Base-by-base conservation (phyloP, 257 asterid species). In the Lavandula angustifolia region DNA sequence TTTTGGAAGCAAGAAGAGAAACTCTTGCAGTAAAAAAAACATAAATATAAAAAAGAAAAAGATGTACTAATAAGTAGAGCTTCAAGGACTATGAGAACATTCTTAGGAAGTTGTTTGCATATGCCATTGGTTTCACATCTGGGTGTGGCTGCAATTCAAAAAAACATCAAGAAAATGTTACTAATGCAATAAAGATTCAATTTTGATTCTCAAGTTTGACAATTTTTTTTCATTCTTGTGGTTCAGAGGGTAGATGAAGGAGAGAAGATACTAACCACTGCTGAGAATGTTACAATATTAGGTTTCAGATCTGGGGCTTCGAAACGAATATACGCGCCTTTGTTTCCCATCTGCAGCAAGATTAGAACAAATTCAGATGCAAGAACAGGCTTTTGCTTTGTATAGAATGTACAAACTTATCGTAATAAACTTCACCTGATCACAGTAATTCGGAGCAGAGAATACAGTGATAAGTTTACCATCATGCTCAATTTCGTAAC, bases 371-470 rank as follows among this genome's bases (percentile, higher is more conserved):
- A 67, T 3, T 58, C 64, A 70, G 44, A 72, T 56, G 34, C 58
- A 41, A 72, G 54, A 22, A 22, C 27, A 22, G 56, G 44, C 47
- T 64, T 43, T 53, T n/a, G 10, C 18, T 47, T 34, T 27, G 10
- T 34, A 52, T 9, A 51, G n/a, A 43, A 22, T 22, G 27, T 22
- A 22, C 27, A 22, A 22, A 22, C 2, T 22, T 22, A 22, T 22
- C 27, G 27, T 17, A 60, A 47, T 17, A 14, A 49, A 52, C 57
- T 65, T 9, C 5, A 94, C 99, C 98, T 94, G 98, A 74, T 94
- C 99, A 74, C 98, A 91, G 73, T 91, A 94, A 80, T 94, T 94
- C 55, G 99, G 99, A 64, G 99, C 98, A 22, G 99, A 94, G 77
- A 94, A 94, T 9, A 94, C 99, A 3, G 98, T 94, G 48, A 94